Base-by-base conservation (phyloP, 768 basidiomycete species). In the Guyanaporus albipodus region DNA sequence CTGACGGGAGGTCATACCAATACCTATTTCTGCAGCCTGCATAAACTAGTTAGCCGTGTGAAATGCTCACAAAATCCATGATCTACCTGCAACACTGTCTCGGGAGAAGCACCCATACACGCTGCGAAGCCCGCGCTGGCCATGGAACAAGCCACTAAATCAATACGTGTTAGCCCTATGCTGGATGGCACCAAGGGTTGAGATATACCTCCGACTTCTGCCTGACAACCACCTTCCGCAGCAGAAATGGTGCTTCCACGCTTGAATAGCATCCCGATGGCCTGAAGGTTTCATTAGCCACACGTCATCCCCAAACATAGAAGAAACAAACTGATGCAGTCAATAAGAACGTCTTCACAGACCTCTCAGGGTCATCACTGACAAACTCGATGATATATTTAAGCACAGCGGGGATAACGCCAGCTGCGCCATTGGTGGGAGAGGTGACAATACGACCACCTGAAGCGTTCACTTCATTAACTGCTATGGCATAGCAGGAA, bases 211-310 rank as follows among this genome's bases (percentile, higher is more conserved):
- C 94, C 94, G 4, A 98, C 94, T 71, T 95, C 92, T 17, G 92
- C 92, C 70, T 92, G 90, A 64, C 92, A 95, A 10, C 84, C 92
- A 17, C 94, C 94, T 68, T 98, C 95, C 0, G 95, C 93, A 12
- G 94, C 94, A 38, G 87, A 90, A 41, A 97, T 96, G 2, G 94
- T 95, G 52, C 91, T 91, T n/a, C 93, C 92, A 49, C 94, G 81
- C 64, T 98, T 97, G 73, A 92, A 95, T 26, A 96, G 71, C 93
- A 96, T 96, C 14, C 94, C 92, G 43, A 95, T 70, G 8, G 93
- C 87, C 87, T 89, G 44, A 39, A 18, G 18, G 53, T 41, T 34
- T 52, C 49, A 43, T 52, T 19, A 58, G 40, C 43, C 19, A 10
- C 32, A 38, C 17, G 29, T 22, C 8, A 23, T 38, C n/a, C 15